Base-by-base conservation (phyloP, 2,329 filamentous ascomycete species). In the Capronia epimyces region DNA sequence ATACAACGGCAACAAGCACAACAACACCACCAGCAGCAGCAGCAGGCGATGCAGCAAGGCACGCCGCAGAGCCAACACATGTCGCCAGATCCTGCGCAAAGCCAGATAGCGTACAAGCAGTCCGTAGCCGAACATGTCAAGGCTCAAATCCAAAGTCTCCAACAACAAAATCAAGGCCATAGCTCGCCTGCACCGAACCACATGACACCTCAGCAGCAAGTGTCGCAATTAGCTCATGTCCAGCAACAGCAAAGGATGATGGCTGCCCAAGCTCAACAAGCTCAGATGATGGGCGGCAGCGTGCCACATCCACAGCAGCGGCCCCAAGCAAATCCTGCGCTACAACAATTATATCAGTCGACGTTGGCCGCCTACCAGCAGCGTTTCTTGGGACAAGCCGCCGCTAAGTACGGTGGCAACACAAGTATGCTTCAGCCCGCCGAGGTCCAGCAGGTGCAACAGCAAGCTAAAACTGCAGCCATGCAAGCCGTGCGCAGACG, bases 1-100 rank as follows among this genome's bases (percentile, higher is more conserved):
- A 51, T 63, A 20, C 59, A 60, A 18, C 62, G 66, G 25, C 65
- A 65, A 13, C 64, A 67, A 43, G 55, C 56, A 3, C 65, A 67
- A 51, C 59, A 58, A 25, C 44, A 50, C 13, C 46, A 50, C 25
- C 63, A 66, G 8, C 59, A 58, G 32, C 44, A 50, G 16, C 46
- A 50, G 31, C 63, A 66, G 9, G 63, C 44, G 13, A 43, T 66
- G 41, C 59, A 67, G 13, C 57, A 60, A 62, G 46, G 58, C 49
- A 37, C 58, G 62, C 18, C 62, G 57, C 59, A 39, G 40, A 43
- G 45, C 46, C 34, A 63, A 31, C 59, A 61, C n/a, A 56, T 56
- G 53, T 58, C 64, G 10, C 65, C 65, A 1, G 56, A 66, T 3
- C 60, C 66, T 2, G 58, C 13, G 39, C 54, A 53, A 22, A 49